phyloP scores from a whole-genome alignment of 139 green algal genomes.

The Coelastrella sp. region DNA sequence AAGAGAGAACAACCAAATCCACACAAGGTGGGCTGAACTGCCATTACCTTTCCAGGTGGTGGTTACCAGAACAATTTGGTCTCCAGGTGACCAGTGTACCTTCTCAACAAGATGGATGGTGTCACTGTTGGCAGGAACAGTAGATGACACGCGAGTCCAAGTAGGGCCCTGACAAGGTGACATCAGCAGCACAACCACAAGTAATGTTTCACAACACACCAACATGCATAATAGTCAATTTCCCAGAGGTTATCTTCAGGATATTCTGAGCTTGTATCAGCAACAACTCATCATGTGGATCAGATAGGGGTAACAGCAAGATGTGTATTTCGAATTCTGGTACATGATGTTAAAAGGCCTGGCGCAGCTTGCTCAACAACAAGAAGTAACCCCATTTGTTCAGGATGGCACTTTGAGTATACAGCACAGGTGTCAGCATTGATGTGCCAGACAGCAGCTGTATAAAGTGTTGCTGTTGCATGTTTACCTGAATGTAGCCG shows the following conservation, averaged over 20 bases:
- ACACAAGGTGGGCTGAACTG: not conserved
- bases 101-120: slow-evolving; percentile 46
- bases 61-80: slow-evolving; percentile 52
- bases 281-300: too few relatives aligned
- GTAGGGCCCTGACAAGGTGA: slow-evolving; percentile 3
- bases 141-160: slow-evolving; percentile 28
- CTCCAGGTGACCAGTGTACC: slow-evolving; percentile 50
- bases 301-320: too few relatives aligned
- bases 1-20: not conserved
- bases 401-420: not conserved
- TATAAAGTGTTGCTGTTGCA: not conserved
- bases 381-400: not conserved
- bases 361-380: too few relatives aligned
- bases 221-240: not conserved
- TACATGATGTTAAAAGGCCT: too few relatives aligned
- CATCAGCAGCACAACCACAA: slow-evolving; percentile 20
- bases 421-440: not conserved
- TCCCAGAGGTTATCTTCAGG: not conserved
- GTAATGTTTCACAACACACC: not conserved
- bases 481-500: not conserved
- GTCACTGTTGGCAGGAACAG: not conserved
- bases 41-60: slow-evolving; percentile 56
- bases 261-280: not conserved
- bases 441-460: too few relatives aligned
- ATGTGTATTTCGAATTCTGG: too few relatives aligned